A percentile compares a stretch with the other conserved stretches of the same genome.
Conservation (phyloP, 176 grass and related monocot genomes). For the Zoysia pacifica region DNA sequence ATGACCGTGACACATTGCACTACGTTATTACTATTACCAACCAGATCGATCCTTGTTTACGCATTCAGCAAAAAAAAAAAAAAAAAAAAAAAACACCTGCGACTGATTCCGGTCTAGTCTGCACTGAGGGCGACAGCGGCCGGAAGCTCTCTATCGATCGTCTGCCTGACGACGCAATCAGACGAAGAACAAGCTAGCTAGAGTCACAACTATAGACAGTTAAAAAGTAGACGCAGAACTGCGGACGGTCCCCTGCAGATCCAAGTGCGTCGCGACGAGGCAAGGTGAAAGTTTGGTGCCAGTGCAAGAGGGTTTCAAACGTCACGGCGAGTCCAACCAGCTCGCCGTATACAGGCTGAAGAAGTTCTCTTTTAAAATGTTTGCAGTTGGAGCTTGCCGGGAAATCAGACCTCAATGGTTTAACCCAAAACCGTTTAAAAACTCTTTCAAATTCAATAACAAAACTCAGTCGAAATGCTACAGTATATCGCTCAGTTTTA, state of each 20-base stretch:
- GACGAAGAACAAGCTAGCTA: not conserved
- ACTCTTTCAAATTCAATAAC: too few species aligned
- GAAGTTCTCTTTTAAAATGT: too few species aligned
- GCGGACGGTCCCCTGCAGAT: not conserved
- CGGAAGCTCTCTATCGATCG: not conserved
- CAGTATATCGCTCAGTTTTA: too few species aligned
- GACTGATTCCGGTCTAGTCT: conserved; percentile 8
- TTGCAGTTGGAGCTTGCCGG: too few species aligned
- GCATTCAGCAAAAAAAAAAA: not conserved
- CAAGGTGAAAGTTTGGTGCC: not conserved
- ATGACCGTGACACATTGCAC: too few species aligned
- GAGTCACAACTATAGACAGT: not conserved
- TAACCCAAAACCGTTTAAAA: too few species aligned
- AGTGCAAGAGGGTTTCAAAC: conserved; percentile 10
- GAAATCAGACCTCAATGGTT: too few species aligned
- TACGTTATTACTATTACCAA: too few species aligned
- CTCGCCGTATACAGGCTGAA: not conserved
- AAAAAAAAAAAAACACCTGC: not conserved
- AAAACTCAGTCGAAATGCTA: too few species aligned
- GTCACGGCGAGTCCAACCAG: not conserved
- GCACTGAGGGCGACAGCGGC: not conserved
- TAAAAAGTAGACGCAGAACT: not conserved
- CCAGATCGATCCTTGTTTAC: not conserved
- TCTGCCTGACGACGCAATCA: conserved; percentile 9
- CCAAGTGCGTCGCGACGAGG: conserved; percentile 31